Conservation (phyloP, 2,329 filamentous ascomycete species). For the Magnaporthiopsis incrustans region DNA sequence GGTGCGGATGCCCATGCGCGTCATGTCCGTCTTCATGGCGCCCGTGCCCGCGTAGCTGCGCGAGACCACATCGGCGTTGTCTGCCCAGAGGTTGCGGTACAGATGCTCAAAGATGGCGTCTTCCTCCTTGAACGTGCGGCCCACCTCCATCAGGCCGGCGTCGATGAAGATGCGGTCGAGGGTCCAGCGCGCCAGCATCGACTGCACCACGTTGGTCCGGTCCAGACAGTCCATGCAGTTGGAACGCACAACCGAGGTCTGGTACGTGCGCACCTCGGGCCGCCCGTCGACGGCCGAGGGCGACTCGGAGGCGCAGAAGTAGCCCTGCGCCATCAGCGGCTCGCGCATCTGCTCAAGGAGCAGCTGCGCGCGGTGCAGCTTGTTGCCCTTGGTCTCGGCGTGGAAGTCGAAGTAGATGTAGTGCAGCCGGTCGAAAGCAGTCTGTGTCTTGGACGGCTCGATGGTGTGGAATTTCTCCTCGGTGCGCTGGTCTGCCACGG, state of each 20-base stretch:
- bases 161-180: slow-evolving; percentile 85
- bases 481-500: slow-evolving; percentile 58
- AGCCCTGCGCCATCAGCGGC: slow-evolving; percentile 70
- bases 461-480: slow-evolving; percentile 77
- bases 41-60: slow-evolving; percentile 91
- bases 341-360: slow-evolving; percentile 75
- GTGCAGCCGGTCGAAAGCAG: slow-evolving; percentile 71
- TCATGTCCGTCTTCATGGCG: slow-evolving; percentile 96
- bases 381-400: slow-evolving; percentile 89
- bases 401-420: slow-evolving; percentile 99
- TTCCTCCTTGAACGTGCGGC: slow-evolving; percentile 67
- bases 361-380: slow-evolving; percentile 85
- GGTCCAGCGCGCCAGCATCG: slow-evolving; percentile 86
- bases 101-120: slow-evolving; percentile 78
- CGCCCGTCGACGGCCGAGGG: slow-evolving; percentile 61
- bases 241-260: slow-evolving; percentile 87
- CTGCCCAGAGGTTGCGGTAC: slow-evolving; percentile 97
- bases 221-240: slow-evolving; percentile 99
- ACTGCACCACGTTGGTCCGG: slow-evolving; percentile 95
- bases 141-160: slow-evolving; percentile 66
- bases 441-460: slow-evolving; percentile 45
- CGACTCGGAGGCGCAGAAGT: slow-evolving; percentile 87
- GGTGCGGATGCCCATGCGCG: slow-evolving; percentile 84
- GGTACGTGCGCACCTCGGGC: slow-evolving; percentile 71
- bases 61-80: slow-evolving; percentile 94